Base-by-base conservation (phyloP, 345 rosid species). In the Bruguiera parviflora region DNA sequence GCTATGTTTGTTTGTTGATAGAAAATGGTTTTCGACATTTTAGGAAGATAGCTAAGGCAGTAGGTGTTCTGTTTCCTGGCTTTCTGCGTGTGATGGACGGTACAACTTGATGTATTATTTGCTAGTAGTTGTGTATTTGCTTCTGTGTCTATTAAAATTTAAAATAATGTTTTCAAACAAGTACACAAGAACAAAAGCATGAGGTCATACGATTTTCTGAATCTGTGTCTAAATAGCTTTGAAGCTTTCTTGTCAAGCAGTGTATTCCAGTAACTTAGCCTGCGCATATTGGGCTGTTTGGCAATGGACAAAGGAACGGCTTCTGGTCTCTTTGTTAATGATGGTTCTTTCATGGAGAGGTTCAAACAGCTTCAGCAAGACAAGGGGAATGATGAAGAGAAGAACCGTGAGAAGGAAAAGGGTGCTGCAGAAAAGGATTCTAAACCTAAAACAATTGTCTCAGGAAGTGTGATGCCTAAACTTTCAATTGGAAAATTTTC, bases 271-370 rank as follows among this genome's bases (percentile, higher is more conserved):
- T 73, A 64, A 67, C 49, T 73, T 69, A 72, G 81, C 63, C 11
- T 56, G 65, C 70, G 31, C 60, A 59, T 71, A 79, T 64, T 72
- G 69, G 58, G 47, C 70, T 66, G 64, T 22, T 75, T 80, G 72
- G 72, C 73, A 77, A 95, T 92, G 99, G 98, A 85, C 46, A 89
- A 92, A 79, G 81, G 84, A 80, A 83, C 83, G 19, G 89, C 92
- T 58, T 71, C 92, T 70, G 71, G 84, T 82, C 91, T 92, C 76
- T 95, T 95, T 75, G 94, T 85, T 67, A 92, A 95, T 74, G 99
- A 95, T 77, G 99, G 99, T 31, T 95, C 99, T 1, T 95, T 95
- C 85, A 88, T 95, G 99, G 99, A 95, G 89, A 90, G 88, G 86
- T 95, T 95, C 84, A 92, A 84, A 76, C 96, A 87, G 72, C 94